Conservation (phyloP, 2,329 filamentous ascomycete genomes). For the Penicillium sp. region DNA sequence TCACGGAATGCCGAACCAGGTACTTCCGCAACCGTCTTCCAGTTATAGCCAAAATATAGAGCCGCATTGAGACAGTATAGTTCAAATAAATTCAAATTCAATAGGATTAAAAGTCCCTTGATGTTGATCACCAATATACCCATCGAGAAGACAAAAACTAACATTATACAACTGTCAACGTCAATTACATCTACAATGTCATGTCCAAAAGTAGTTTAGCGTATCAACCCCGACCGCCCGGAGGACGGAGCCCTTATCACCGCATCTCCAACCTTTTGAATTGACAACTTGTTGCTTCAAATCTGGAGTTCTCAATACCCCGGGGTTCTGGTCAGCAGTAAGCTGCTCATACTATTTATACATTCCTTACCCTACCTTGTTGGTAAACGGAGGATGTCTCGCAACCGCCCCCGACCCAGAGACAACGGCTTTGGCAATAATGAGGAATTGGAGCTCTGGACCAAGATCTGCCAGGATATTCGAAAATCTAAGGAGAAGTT, state of each 20-base stretch:
- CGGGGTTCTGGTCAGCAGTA: background rate
- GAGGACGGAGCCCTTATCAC: slow-evolving; percentile 4
- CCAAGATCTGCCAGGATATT: slow-evolving; percentile 45
- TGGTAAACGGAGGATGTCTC: slow-evolving; percentile 35
- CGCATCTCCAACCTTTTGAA: slow-evolving; percentile 8
- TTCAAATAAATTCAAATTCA: fast-evolving
- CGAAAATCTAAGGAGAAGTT: slow-evolving; percentile 47
- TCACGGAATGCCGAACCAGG: background rate
- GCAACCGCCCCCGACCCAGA: slow-evolving; percentile 44
- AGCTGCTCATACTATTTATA: background rate
- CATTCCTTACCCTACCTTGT: background rate
- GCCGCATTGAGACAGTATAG: background rate
- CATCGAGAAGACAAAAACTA: background rate
- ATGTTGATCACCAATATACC: background rate
- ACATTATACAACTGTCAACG: background rate
- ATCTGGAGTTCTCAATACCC: background rate
- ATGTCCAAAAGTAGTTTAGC: slow-evolving; percentile 10
- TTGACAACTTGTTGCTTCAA: background rate
- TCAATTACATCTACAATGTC: background rate
- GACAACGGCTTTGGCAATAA: slow-evolving; percentile 47
- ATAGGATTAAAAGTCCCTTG: no score
- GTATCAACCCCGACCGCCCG: slow-evolving; percentile 9
- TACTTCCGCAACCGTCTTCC: background rate
- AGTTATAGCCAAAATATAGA: background rate
- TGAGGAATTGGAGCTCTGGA: slow-evolving; percentile 49